Evolutionary conservation across 2,329 filamentous ascomycete genomes (phyloP), one percentile per base, ranked within the genome.

Genomic region (Penicillium sclerotiorum): DNA sequence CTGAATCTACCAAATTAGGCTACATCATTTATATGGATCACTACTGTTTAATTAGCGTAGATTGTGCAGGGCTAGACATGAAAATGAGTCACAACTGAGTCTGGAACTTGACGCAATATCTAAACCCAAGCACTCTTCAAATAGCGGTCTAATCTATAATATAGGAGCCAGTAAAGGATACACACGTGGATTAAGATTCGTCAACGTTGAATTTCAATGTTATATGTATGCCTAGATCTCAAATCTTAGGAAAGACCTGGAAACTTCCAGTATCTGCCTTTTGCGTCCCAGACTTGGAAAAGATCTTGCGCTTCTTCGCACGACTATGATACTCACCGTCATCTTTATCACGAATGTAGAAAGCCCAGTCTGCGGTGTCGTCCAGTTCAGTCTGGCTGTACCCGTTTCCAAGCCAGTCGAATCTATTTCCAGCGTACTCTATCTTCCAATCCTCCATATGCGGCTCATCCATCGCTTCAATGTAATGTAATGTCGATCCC

Each of bases 391-490:
- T 18, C 36, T 38, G 36, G 13, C 36, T 38, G 13, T 28, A 42
- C 1, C 59, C 60, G 40, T 58, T 62, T 1, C 61, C 61, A 39
- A 64, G 21, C 44, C 52, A 62, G 5, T 28, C 23, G 37, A 62
- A 66, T 4, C 52, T 47, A 13, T 56, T 52, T 1, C 53, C 49
- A 22, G 36, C 21, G 40, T 60, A 58, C 2, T 27, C n/a, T 1
- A 59, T 41, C 11, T 61, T 47, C 38, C 50, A 66, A 40, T 67
- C 61, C 21, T 65, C 62, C 2, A 30, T 43, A 12, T 60, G 53
- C 2, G 58, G 28, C 18, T 53, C 43, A 7, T 46, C 25, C 38
- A 63, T 36, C 2, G 55, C 49, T 22, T 63, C 58, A 3, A 56
- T 48, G 28, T 60, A 67, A 28, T 64, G 59, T 3, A 64, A n/a